phyloP scores from a whole-genome alignment of 768 basidiomycete genomes.

The Vararia minispora region DNA sequence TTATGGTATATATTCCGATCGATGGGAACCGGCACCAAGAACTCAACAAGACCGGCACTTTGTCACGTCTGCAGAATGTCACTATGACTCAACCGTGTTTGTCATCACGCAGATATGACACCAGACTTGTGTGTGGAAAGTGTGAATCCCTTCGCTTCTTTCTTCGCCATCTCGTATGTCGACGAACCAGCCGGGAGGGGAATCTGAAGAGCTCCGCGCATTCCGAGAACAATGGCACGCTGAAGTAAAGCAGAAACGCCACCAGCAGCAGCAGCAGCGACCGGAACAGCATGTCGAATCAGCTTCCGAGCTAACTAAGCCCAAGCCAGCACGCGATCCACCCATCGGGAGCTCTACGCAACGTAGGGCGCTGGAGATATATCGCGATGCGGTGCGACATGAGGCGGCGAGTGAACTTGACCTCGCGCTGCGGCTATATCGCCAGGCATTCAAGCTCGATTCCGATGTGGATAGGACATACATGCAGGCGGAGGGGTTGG shows the following conservation, averaged over 20 bases:
- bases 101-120: constrained; percentile 14
- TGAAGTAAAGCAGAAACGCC: constrained; percentile 35
- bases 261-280: background rate
- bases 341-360: constrained; percentile 16
- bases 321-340: background rate
- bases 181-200: too few relatives aligned
- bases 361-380: constrained; percentile 48
- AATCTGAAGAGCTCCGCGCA: constrained; percentile 48
- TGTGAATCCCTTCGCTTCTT: constrained; percentile 3
- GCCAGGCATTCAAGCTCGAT: constrained; percentile 70
- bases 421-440: constrained; percentile 65
- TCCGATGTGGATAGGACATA: constrained; percentile 67
- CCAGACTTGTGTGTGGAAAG: constrained; percentile 1
- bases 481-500: constrained; percentile 38
- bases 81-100: too few relatives aligned
- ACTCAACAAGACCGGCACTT: too few relatives aligned
- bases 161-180: too few relatives aligned
- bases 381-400: constrained; percentile 55
- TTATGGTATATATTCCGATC: too few relatives aligned
- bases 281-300: background rate
- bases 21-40: too few relatives aligned
- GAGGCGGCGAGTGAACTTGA: constrained; percentile 71
- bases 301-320: background rate
- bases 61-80: too few relatives aligned
- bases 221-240: constrained; percentile 70